phyloP scores from a whole-genome alignment of 768 basidiomycete genomes.

The Scleroderma citrinum region DNA sequence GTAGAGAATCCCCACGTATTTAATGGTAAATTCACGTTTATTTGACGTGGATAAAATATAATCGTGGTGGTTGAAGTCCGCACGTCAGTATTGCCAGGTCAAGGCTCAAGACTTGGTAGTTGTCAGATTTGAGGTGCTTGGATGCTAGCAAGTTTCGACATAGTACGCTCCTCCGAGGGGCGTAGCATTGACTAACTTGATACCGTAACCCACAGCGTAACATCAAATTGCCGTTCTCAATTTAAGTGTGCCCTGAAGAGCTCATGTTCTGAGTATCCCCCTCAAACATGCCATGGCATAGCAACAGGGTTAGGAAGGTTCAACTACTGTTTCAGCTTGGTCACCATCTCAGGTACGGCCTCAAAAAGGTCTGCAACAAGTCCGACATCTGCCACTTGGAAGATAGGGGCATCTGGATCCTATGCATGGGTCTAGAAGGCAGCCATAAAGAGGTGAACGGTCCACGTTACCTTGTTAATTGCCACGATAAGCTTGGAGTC shows the following conservation, averaged over 20 bases:
- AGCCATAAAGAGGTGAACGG: background rate
- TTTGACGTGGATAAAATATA: too few relatives aligned
- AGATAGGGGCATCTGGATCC: slow-evolving; percentile 98
- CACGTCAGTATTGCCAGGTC: too few relatives aligned
- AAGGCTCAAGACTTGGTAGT: too few relatives aligned
- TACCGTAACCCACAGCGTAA: too few relatives aligned
- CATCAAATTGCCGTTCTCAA: too few relatives aligned
- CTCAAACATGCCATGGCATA: background rate
- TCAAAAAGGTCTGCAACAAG: slow-evolving; percentile 93
- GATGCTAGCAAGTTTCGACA: too few relatives aligned
- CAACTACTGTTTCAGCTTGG: slow-evolving; percentile 64
- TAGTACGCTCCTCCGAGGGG: too few relatives aligned
- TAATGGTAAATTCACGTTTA: background rate
- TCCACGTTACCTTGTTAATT: slow-evolving; percentile 76
- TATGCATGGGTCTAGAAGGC: slow-evolving; percentile 28
- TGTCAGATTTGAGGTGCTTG: too few relatives aligned
- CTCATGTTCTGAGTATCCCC: background rate
- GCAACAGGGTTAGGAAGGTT: background rate
- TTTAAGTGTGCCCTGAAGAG: too few relatives aligned
- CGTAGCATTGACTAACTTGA: too few relatives aligned
- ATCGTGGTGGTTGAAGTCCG: too few relatives aligned
- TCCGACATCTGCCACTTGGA: slow-evolving; percentile 96
- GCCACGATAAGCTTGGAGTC: slow-evolving; percentile 98
- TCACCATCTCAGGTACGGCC: slow-evolving; percentile 82
- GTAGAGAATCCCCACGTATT: background rate